Conservation (phyloP, 257 asterid genomes). For the Anisodus tanguticus region DNA sequence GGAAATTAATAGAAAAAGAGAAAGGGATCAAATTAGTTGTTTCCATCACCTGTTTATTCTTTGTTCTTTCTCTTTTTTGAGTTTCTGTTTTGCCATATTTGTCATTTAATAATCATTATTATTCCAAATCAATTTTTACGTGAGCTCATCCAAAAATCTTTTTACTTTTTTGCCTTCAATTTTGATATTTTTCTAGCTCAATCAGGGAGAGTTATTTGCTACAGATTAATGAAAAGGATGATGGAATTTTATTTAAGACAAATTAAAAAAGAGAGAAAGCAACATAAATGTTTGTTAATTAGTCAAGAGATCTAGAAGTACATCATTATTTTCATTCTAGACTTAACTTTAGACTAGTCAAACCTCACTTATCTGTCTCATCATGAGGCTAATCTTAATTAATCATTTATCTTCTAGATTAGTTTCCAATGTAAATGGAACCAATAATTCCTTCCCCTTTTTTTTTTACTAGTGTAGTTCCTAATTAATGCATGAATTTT, state of each 20-base stretch:
- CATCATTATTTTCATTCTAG: background rate
- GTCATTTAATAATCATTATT: conserved; percentile 27
- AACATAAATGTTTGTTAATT: background rate
- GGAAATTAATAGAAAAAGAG: background rate
- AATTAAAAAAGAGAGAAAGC: background rate
- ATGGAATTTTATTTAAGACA: background rate
- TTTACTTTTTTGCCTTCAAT: background rate
- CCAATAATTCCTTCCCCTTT: background rate
- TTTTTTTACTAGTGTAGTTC: background rate
- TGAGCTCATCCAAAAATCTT: background rate
- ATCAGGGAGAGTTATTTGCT: background rate
- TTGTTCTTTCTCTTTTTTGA: background rate
- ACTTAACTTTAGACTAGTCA: conserved; percentile 19
- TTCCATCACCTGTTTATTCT: conserved; percentile 15
- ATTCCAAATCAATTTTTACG: conserved; percentile 14
- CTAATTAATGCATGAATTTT: background rate
- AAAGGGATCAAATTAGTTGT: background rate
- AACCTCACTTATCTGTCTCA: conserved; percentile 24
- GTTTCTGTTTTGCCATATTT: background rate
- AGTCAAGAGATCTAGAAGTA: conserved; percentile 9
- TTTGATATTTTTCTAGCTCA: background rate
- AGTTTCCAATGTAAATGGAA: background rate
- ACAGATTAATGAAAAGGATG: background rate
- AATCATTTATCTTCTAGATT: background rate
- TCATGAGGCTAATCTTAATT: conserved; percentile 3